phyloP scores from a whole-genome alignment of 495 filamentous ascomycete species.

The Annulohypoxylon moriforme region DNA sequence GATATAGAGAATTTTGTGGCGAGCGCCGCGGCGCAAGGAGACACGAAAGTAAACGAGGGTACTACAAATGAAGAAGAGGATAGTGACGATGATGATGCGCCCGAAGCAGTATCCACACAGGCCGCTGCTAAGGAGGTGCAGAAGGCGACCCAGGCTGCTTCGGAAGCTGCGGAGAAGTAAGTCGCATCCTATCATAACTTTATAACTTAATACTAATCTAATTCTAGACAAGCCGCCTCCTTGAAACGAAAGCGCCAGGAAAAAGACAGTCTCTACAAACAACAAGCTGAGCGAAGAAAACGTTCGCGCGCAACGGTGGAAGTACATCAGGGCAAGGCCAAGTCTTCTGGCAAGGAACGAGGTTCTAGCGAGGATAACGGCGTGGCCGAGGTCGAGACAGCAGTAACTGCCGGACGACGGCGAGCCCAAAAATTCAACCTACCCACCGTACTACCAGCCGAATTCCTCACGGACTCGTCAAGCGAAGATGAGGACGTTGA shows the following conservation, averaged over 20 bases:
- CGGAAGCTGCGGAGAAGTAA: conserved; percentile 57
- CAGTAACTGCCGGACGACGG: conserved; percentile 32
- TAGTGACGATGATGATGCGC: conserved; percentile 58
- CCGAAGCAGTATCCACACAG: conserved; percentile 58
- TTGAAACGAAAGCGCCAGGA: conserved; percentile 60
- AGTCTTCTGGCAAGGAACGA: background rate
- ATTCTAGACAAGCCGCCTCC: conserved; percentile 52
- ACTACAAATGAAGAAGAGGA: conserved; percentile 38
- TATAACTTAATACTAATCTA: conserved; percentile 18
- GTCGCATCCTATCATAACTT: background rate
- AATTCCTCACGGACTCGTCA: conserved; percentile 57
- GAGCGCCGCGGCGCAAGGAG: conserved; percentile 31
- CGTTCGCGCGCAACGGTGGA: conserved; percentile 33
- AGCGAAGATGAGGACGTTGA: conserved; percentile 54
- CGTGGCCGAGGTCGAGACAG: conserved; percentile 32
- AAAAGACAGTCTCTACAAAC: conserved; percentile 57
- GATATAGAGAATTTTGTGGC: conserved; percentile 50
- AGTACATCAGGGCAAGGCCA: conserved; percentile 23
- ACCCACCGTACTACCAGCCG: conserved; percentile 57
- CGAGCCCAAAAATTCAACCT: conserved; percentile 47
- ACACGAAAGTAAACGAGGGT: conserved; percentile 16
- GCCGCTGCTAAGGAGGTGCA: conserved; percentile 49
- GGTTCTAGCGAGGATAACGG: conserved; percentile 23
- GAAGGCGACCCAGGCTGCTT: conserved; percentile 52
- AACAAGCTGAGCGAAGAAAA: conserved; percentile 58